Base-by-base conservation (phyloP, 306 rosid species). In the Prunus fruticosa region DNA sequence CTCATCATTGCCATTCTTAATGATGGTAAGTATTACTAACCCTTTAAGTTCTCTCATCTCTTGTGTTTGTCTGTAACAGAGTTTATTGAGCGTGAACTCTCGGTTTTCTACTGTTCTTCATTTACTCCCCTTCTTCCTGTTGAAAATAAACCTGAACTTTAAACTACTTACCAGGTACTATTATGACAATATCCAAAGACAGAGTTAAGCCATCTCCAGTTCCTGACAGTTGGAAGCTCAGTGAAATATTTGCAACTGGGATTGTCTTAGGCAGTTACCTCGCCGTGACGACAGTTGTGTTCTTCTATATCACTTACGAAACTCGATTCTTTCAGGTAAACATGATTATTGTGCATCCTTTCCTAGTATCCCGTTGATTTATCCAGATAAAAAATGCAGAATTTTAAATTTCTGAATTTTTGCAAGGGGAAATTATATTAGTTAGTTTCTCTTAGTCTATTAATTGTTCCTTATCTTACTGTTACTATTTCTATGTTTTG, bases 171-270 rank as follows among this genome's bases (percentile, higher is more conserved):
- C 52, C 53, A 75, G 64, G 79, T 6, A 75, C 72, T 6, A 75
- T 64, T 10, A 75, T 75, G 79, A 75, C 79, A 27, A 75, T 75
- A 28, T 75, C 79, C 71, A 75, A 75, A 51, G 79, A 75, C 79
- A 63, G 23, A 41, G 72, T 75, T 9, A 75, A 75, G 64, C 79
- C 79, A 75, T 75, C 79, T 30, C 79, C 72, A 64, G 18, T 60
- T 61, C 77, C 69, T 25, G 77, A 73, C 47, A 73, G 77, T 43
- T 73, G 77, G 77, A 73, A 46, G 53, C 79, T 75, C 23, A 50
- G 64, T 75, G 79, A 75, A 34, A 75, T 75, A 20, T 75, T 75
- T 32, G 72, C 79, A 63, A 75, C 79, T 18, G 72, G 72, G 38
- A 64, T 75, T 64, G 79, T 64, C 18, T 34, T 64, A 41, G 79